Conservation (phyloP, 1,139 yeast genomes). For the Schwanniomyces etchellsii region DNA sequence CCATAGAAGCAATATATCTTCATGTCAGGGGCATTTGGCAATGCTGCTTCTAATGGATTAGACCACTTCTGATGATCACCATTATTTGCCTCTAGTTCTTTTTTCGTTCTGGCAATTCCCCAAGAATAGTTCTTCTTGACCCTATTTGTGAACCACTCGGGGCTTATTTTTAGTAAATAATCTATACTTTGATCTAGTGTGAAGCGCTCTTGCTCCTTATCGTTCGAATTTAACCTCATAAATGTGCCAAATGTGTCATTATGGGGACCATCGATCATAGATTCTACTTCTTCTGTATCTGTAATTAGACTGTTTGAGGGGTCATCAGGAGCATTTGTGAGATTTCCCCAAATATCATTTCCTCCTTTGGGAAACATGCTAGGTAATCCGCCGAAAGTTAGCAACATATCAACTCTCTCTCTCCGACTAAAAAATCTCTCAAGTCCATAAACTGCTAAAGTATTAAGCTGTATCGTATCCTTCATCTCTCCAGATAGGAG, state of each 20-base stretch:
- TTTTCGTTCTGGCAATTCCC: conserved; percentile 60
- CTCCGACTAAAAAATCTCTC: conserved; percentile 88
- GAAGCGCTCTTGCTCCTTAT: conserved; percentile 32
- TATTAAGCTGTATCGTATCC: conserved; percentile 91
- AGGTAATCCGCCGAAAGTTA: conserved; percentile 90
- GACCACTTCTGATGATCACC: conserved; percentile 76
- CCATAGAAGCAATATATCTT: conserved; percentile 89
- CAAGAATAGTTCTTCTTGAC: conserved; percentile 67
- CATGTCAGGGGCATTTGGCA: conserved; percentile 93
- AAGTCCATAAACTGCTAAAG: conserved; percentile 87
- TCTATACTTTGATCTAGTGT: conserved; percentile 68
- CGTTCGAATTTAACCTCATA: conserved; percentile 40
- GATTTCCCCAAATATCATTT: conserved; percentile 77
- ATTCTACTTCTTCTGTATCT: conserved; percentile 9
- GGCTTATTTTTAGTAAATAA: conserved; percentile 56
- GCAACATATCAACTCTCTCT: conserved; percentile 80
- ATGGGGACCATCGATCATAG: conserved; percentile 25
- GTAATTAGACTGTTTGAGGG: conserved; percentile 29
- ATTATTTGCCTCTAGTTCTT: conserved; percentile 60
- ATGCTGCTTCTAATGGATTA: conserved; percentile 85
- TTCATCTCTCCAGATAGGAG: conserved; percentile 94
- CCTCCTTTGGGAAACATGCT: conserved; percentile 98
- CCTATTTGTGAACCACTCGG: conserved; percentile 68
- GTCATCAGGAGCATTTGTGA: conserved; percentile 58
- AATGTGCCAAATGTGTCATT: conserved; percentile 67